Percentiles rank a stretch among this genome's conserved stretches.
phyloP scores from a whole-genome alignment of 1,139 yeast genomes.

The Taphrina populina region DNA sequence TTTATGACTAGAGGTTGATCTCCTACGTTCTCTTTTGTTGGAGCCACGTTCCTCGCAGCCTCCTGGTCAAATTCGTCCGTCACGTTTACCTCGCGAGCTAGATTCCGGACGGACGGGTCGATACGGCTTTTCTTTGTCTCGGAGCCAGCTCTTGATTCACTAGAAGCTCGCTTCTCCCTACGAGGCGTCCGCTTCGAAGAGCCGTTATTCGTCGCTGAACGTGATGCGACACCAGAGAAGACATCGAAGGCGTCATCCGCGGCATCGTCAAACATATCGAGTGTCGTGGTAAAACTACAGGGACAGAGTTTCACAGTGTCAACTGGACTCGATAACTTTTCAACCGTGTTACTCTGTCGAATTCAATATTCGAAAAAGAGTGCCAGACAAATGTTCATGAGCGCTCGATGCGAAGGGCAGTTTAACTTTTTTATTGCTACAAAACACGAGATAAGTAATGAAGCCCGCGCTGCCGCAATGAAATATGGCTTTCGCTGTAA shows the following conservation, averaged over 20 bases:
- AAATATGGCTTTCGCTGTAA: neutral
- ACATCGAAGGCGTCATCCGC: constrained; percentile 17
- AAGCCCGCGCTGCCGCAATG: no score
- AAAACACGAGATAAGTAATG: no score
- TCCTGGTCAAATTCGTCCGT: constrained; percentile 89
- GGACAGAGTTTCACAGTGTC: no score
- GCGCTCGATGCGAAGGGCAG: no score
- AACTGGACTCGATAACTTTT: no score
- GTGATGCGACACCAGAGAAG: no score
- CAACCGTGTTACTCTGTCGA: no score
- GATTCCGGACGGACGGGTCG: constrained; percentile 12
- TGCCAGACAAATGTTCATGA: no score
- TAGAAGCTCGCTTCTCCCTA: constrained; percentile 4
- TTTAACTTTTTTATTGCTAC: no score
- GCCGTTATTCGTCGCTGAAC: neutral
- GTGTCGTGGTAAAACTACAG: neutral
- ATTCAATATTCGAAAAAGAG: neutral
- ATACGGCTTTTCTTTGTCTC: constrained; percentile 8
- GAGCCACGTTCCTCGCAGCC: constrained; percentile 82
- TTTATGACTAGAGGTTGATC: constrained; percentile 45
- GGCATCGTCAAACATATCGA: constrained; percentile 12
- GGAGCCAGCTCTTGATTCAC: neutral
- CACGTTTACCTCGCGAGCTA: constrained; percentile 46
- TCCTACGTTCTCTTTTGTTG: constrained; percentile 62
- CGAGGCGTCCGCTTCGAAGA: neutral